phyloP scores from a whole-genome alignment of 352 stramenopile species.

The Pythium chondricola region DNA sequence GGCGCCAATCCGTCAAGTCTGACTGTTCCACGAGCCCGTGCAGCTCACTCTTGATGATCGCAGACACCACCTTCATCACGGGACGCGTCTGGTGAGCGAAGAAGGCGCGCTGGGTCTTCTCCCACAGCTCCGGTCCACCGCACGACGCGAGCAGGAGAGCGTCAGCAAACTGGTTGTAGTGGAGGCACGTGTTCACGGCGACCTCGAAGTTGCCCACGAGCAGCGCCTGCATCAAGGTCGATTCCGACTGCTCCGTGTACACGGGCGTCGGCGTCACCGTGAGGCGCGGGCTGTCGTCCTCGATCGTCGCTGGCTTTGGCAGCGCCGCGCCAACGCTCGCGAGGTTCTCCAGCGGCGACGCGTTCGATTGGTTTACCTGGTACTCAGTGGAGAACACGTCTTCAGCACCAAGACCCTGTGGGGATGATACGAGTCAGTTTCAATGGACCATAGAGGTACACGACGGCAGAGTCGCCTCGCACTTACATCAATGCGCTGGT shows the following conservation, averaged over 20 bases:
- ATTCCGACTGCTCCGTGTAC: conserved; percentile 89
- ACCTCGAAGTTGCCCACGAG: conserved; percentile 98
- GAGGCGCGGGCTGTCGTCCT: conserved; percentile 71
- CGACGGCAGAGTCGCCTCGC: not conserved
- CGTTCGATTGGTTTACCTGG: conserved; percentile 12
- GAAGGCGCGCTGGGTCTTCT: conserved; percentile 94
- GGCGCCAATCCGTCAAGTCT: conserved; percentile 92
- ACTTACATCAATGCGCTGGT: conserved; percentile 73
- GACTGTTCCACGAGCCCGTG: conserved; percentile 78
- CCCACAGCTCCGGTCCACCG: conserved; percentile 93
- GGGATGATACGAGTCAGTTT: not conserved
- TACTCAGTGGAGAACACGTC: conserved; percentile 76
- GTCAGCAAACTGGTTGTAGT: conserved; percentile 94
- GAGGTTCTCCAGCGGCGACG: conserved; percentile 17
- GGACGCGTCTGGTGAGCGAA: conserved; percentile 88
- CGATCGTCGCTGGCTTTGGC: conserved; percentile 23
- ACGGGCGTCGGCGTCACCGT: conserved; percentile 54
- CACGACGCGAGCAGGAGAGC: conserved; percentile 92
- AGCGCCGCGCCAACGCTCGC: conserved; percentile 41
- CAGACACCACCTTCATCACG: conserved; percentile 94
- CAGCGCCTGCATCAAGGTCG: conserved; percentile 92
- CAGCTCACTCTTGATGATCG: conserved; percentile 95
- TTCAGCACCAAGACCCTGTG: conserved; percentile 43
- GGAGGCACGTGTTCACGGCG: conserved; percentile 95
- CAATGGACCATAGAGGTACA: not conserved